These are phyloP conservation scores for Pseudocercospora fuligena DNA, from an alignment of 2,329 filamentous ascomycete genomes.

Conservation along the genomic window DNA sequence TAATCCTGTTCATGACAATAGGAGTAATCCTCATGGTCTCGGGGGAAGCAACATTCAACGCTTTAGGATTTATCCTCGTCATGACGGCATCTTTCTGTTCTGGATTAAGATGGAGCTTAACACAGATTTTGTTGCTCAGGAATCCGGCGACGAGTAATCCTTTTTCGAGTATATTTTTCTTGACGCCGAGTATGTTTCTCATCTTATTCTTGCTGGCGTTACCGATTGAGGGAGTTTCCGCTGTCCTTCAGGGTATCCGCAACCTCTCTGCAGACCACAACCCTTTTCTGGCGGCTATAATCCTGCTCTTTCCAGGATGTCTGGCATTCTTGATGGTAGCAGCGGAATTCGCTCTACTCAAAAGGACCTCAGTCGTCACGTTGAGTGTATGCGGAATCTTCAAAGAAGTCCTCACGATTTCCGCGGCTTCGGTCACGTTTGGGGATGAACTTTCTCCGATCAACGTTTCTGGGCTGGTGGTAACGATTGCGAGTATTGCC, in stretches of 20 bases:
- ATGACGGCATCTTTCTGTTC: slow-evolving; percentile 94
- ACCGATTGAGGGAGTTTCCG: slow-evolving; percentile 78
- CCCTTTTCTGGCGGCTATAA: slow-evolving; percentile 64
- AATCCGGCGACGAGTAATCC: slow-evolving; percentile 96
- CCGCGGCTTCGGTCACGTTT: slow-evolving; percentile 84
- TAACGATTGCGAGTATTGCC: slow-evolving; percentile 82
- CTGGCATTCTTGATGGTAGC: slow-evolving; percentile 97
- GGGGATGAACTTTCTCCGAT: slow-evolving; percentile 84
- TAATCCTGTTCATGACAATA: slow-evolving; percentile 88
- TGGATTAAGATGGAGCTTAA: slow-evolving; percentile 97
- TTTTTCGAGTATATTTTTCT: slow-evolving; percentile 94
- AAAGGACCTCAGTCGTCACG: slow-evolving; percentile 94
- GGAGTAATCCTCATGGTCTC: slow-evolving; percentile 99
- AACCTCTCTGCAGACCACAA: slow-evolving; percentile 72
- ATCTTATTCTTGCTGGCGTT: slow-evolving; percentile 80
- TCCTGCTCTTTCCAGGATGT: slow-evolving; percentile 85
- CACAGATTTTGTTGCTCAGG: slow-evolving; percentile 89
- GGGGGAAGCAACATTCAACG: slow-evolving; percentile 87
- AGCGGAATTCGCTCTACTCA: slow-evolving; percentile 91
- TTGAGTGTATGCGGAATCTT: slow-evolving; percentile 97
- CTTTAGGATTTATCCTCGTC: slow-evolving; percentile 85
- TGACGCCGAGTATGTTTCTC: slow-evolving; percentile 96
- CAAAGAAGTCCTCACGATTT: slow-evolving; percentile 97
- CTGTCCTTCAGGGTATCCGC: slow-evolving; percentile 69
- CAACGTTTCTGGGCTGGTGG: slow-evolving; percentile 84